These are phyloP conservation scores for Lachnellula willkommii DNA, from an alignment of 2,329 filamentous ascomycete species.

Conservation along the genomic window DNA sequence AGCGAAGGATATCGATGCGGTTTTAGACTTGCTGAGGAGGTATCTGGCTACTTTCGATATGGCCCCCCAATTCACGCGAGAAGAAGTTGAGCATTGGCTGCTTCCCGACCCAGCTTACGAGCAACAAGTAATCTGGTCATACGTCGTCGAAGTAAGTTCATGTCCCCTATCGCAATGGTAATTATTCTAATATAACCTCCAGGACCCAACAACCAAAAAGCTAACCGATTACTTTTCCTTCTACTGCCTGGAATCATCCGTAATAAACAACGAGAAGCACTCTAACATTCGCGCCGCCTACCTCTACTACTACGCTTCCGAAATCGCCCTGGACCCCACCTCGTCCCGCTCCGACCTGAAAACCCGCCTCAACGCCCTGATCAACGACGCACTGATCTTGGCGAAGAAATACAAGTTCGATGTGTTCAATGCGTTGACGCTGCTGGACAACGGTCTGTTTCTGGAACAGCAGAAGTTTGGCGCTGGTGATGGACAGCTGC, in stretches of 20 bases:
- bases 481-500: conserved; percentile 85
- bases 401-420: conserved; percentile 84
- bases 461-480: conserved; percentile 92
- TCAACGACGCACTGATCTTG: conserved; percentile 80
- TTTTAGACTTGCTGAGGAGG: conserved; percentile 66
- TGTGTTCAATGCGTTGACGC: conserved; percentile 91
- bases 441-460: conserved; percentile 93
- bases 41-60: conserved; percentile 80
- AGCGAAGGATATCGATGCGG: conserved; percentile 68
- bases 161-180: neutral
- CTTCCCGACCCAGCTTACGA: conserved; percentile 59
- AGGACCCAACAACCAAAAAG: conserved; percentile 61
- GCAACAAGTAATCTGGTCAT: conserved; percentile 88
- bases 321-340: conserved; percentile 61
- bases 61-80: conserved; percentile 71
- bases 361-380: conserved; percentile 70
- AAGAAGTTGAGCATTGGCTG: conserved; percentile 86
- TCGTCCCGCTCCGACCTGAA: conserved; percentile 58
- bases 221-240: conserved; percentile 98
- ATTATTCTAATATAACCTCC: conserved; percentile 2
- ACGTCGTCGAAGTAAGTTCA: conserved; percentile 69
- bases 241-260: conserved; percentile 88
- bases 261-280: conserved; percentile 77
- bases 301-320: conserved; percentile 93
- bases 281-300: conserved; percentile 83